phyloP scores from a whole-genome alignment of 1,139 yeast species.

The Suhomyces ambrosiae region DNA sequence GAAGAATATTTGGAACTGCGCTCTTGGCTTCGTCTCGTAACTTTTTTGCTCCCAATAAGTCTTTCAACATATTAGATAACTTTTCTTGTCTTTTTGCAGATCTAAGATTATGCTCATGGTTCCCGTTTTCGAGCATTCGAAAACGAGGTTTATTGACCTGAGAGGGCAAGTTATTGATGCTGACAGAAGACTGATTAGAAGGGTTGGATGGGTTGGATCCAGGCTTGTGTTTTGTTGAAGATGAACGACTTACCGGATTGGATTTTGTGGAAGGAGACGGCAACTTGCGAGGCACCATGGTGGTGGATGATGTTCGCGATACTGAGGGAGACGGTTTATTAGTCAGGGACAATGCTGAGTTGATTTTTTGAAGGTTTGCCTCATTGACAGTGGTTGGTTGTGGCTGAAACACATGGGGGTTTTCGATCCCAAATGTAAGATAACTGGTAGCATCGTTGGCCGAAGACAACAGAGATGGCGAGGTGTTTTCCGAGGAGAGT shows the following conservation, averaged over 20 bases:
- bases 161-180: slow-evolving; percentile 9
- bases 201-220: not conserved
- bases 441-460: slow-evolving; percentile 9
- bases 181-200: slow-evolving; percentile 13
- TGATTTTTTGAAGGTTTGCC: slow-evolving; percentile 14
- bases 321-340: slow-evolving; percentile 16
- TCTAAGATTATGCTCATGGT: slow-evolving; percentile 77
- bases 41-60: slow-evolving; percentile 78
- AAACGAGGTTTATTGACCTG: slow-evolving; percentile 44
- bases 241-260: slow-evolving; percentile 17
- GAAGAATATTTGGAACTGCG: slow-evolving; percentile 73
- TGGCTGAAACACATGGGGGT: slow-evolving; percentile 9
- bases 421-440: slow-evolving; percentile 10
- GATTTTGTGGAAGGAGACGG: slow-evolving; percentile 13
- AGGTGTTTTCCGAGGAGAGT: slow-evolving; percentile 11
- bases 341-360: slow-evolving; percentile 4
- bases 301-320: slow-evolving; percentile 21
- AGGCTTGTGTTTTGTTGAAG: slow-evolving; percentile 14
- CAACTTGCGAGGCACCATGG: slow-evolving; percentile 8
- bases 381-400: slow-evolving; percentile 11
- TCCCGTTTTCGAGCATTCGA: slow-evolving; percentile 60
- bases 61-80: slow-evolving; percentile 82
- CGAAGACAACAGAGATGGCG: slow-evolving; percentile 15
- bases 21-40: slow-evolving; percentile 78
- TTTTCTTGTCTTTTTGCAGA: slow-evolving; percentile 87